Evolutionary conservation across 495 filamentous ascomycete genomes (phyloP).

Genomic region (Penicillium canescens): DNA sequence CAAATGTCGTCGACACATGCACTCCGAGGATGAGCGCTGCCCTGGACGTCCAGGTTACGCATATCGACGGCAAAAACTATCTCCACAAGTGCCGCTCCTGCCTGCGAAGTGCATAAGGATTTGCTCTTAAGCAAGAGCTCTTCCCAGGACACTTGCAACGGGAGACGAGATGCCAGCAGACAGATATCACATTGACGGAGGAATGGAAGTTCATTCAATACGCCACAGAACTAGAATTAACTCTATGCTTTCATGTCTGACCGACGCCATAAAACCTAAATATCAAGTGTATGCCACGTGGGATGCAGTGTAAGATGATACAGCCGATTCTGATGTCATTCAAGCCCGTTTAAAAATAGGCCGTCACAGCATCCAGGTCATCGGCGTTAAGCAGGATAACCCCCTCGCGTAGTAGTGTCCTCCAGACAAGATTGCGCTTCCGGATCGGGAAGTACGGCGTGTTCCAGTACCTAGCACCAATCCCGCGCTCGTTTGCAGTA

Average conservation of each 20-base stretch:
- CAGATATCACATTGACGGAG: neutral
- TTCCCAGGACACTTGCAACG: neutral
- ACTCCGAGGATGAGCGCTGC: slow-evolving; percentile 19
- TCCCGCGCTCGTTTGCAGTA: slow-evolving; percentile 60
- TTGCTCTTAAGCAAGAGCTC: neutral
- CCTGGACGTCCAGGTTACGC: neutral
- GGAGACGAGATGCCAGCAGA: neutral
- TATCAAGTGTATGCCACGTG: neutral
- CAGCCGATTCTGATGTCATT: neutral
- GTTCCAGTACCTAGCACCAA: slow-evolving; percentile 74
- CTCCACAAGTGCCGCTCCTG: slow-evolving; percentile 24
- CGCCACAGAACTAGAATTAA: too few relatives aligned
- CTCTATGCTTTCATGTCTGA: too few relatives aligned
- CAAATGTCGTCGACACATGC: slow-evolving; percentile 17
- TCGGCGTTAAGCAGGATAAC: slow-evolving; percentile 77
- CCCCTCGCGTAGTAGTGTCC: slow-evolving; percentile 63
- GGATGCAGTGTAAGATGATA: neutral
- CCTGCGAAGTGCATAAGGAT: slow-evolving; percentile 8
- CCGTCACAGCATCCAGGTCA: slow-evolving; percentile 61
- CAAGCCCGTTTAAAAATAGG: slow-evolving; percentile 28
- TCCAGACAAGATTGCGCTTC: slow-evolving; percentile 69
- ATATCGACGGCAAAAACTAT: slow-evolving; percentile 16
- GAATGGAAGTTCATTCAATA: neutral
- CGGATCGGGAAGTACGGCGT: slow-evolving; percentile 66
- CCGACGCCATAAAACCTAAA: neutral